Base-by-base conservation (phyloP, 176 grass and related monocot genomes). In the Alopecurus myosuroides region DNA sequence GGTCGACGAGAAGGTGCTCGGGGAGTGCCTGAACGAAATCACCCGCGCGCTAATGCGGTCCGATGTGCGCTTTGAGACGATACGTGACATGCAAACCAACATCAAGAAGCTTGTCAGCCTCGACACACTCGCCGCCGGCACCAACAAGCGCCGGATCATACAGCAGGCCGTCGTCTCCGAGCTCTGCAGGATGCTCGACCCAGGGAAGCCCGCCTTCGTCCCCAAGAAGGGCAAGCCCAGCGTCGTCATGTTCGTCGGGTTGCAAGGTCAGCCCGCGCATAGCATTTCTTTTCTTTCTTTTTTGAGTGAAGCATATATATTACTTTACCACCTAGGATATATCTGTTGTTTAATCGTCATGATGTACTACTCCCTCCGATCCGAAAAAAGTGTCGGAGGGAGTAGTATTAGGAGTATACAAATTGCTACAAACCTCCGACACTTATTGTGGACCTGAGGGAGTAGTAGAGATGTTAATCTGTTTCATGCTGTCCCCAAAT, bases 141-240 rank as follows among this genome's bases (percentile, higher is more conserved):
- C 92, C 75, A 98, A 94, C 93, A 98, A 98, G 88, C 91, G 89
- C 45, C 86, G 89, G 34, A 95, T 98, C 77, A 98, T 98, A 23
- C 91, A 95, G 81, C 91, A 98, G 96, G 91, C 97, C 12, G 85
- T 98, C 72, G 94, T 90, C 71, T 94, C 89, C 56, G 93, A 98
- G 81, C 91, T 95, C 23, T 98, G 97, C 91, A 90, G 90, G n/a
- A 98, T 98, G 89, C 73, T 98, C 61, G 97, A 95, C 85, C 93
- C 97, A 11, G 93, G 96, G 61, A 94, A 95, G 78, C 88, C 91
- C 26, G 87, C 91, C 2, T 98, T 98, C 74, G 77, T 88, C 67
- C 93, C 93, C 5, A 98, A 94, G 88, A 98, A 98, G 44, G 91
- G 91, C 13, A 95, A 92, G 57, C 60, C 93, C 17, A 89, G 93